Evolutionary conservation across 441 rosid genomes (phyloP).

Genomic region (Francoa sonchifolia): DNA sequence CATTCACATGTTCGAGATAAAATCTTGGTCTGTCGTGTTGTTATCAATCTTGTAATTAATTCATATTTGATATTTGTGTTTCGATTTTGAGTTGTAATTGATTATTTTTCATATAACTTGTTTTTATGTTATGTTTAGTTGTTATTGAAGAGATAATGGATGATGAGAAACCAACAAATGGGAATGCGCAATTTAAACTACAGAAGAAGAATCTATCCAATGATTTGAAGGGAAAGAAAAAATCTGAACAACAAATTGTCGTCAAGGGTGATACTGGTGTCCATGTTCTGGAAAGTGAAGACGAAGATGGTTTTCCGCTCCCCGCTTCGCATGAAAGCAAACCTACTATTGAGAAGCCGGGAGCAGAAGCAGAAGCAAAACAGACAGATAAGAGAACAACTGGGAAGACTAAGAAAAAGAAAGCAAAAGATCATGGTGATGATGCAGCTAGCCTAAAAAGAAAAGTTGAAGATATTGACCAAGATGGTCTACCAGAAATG

Average conservation of each 20-base stretch:
- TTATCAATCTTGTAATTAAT: too few relatives aligned
- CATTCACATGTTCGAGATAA: too few relatives aligned
- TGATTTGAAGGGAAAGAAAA: slow-evolving; percentile 20
- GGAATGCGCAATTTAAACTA: slow-evolving; percentile 25
- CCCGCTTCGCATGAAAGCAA: slow-evolving; percentile 21
- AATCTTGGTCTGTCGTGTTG: too few relatives aligned
- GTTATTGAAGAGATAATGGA: slow-evolving; percentile 88
- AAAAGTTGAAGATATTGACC: slow-evolving; percentile 40
- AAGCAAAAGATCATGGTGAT: slow-evolving; percentile 17
- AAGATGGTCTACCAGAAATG: slow-evolving; percentile 48
- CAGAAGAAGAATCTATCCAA: slow-evolving; percentile 27
- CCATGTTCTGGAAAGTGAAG: slow-evolving; percentile 61
- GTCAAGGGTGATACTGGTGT: slow-evolving; percentile 16
- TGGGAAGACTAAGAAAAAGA: slow-evolving; percentile 22
- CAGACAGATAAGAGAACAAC: slow-evolving; percentile 10
- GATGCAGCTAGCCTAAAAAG: slow-evolving; percentile 40
- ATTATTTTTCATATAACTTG: not conserved
- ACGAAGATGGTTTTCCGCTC: slow-evolving; percentile 85
- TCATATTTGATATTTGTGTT: not conserved
- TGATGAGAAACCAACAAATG: slow-evolving; percentile 41
- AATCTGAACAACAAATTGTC: slow-evolving; percentile 25
- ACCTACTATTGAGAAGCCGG: slow-evolving; percentile 11
- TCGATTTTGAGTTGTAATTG: not conserved
- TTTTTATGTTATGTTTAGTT: slow-evolving; percentile 32
- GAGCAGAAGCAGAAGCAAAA: slow-evolving; percentile 16